Conservation (phyloP, 148 eudicot genomes). For the Fallopia convolvulus region DNA sequence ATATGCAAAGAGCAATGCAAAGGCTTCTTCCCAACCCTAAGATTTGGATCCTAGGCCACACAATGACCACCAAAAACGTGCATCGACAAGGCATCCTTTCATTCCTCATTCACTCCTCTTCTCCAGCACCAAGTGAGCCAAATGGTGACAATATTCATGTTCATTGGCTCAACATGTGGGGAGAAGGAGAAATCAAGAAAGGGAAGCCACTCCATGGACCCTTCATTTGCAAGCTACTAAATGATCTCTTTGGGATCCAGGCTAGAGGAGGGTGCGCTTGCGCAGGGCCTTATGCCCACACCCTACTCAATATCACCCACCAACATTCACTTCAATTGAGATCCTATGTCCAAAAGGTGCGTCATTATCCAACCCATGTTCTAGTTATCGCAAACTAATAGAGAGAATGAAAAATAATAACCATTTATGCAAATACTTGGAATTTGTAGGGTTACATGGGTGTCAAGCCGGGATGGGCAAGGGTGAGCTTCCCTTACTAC, state of each 20-base stretch:
- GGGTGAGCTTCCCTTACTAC: conserved; percentile 52
- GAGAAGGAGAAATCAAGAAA: neutral
- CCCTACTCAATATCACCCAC: conserved; percentile 25
- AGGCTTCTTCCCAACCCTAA: conserved; percentile 19
- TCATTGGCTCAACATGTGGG: neutral
- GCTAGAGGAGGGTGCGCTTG: conserved; percentile 50
- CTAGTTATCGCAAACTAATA: no score
- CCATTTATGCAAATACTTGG: neutral
- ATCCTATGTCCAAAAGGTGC: conserved; percentile 31
- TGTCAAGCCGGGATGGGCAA: conserved; percentile 59
- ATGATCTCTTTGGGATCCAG: conserved; percentile 43
- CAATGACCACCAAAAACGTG: neutral
- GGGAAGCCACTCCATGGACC: conserved; percentile 39
- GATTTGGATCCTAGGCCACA: conserved; percentile 25
- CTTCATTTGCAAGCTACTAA: conserved; percentile 36
- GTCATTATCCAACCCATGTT: neutral
- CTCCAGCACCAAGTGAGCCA: neutral
- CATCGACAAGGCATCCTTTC: conserved; percentile 25
- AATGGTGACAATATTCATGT: neutral
- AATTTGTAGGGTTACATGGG: conserved; percentile 40
- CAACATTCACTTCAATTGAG: conserved; percentile 27
- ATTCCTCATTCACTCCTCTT: conserved; percentile 24
- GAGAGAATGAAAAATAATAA: no score
- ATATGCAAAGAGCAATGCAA: conserved; percentile 21
- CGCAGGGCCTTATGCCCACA: conserved; percentile 50